Percentiles rank a stretch among this genome's conserved stretches.
phyloP scores from a whole-genome alignment of 1,284 basidiomycete genomes.

The Xerocomus amazonicus region DNA sequence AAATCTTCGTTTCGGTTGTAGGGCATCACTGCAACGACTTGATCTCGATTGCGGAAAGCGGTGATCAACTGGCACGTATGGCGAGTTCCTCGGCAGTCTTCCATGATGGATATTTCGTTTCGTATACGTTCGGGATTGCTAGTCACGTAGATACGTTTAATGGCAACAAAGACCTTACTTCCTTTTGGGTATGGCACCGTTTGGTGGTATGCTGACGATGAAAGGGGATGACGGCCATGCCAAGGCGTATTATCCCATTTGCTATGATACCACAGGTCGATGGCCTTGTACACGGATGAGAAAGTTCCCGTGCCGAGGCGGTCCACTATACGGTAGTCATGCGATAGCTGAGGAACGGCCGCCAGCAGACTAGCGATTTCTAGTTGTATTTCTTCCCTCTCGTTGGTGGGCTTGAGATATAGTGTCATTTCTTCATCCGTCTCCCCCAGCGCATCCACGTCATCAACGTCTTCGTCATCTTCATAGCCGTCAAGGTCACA shows the following conservation, averaged over 20 bases:
- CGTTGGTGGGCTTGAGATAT: conserved; percentile 56
- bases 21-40: conserved; percentile 94
- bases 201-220: conserved; percentile 61
- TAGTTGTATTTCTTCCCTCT: conserved; percentile 68
- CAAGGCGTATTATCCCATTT: conserved; percentile 84
- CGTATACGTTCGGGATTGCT: conserved; percentile 89
- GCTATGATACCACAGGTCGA: conserved; percentile 73
- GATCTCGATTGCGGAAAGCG: conserved; percentile 89
- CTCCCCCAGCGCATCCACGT: conserved; percentile 34
- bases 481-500: conserved; percentile 35
- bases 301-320: conserved; percentile 96
- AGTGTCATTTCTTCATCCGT: conserved; percentile 60
- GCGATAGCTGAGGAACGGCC: conserved; percentile 58
- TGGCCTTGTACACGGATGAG: conserved; percentile 96
- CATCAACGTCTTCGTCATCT: conserved; percentile 37
- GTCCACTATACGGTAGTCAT: conserved; percentile 85
- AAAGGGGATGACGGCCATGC: conserved; percentile 62
- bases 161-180: conserved; percentile 77
- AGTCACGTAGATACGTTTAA: conserved; percentile 98
- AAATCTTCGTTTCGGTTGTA: conserved; percentile 94
- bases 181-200: conserved; percentile 40
- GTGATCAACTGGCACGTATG: conserved; percentile 92
- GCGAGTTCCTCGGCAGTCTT: conserved; percentile 76
- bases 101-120: conserved; percentile 94
- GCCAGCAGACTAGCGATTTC: conserved; percentile 69